Evolutionary conservation across 345 rosid genomes (phyloP).

Genomic region (Jatropha curcas): DNA sequence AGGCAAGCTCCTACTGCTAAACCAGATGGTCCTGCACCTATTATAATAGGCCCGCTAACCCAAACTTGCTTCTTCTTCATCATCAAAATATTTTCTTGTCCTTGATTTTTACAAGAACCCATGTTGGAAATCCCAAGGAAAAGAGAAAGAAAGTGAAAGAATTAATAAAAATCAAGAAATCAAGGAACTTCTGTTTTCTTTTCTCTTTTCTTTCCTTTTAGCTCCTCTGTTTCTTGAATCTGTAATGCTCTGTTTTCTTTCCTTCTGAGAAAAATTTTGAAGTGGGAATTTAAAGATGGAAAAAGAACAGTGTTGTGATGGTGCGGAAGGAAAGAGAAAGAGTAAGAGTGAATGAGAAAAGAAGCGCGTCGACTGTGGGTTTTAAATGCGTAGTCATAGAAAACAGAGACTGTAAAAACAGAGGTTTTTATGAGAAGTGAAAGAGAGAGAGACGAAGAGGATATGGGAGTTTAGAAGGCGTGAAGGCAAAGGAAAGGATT

Average conservation of each 20-base stretch:
- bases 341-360: neutral
- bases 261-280: neutral
- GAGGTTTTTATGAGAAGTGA: conserved; percentile 23
- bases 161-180: neutral
- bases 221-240: conserved; percentile 25
- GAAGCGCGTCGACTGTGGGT: neutral
- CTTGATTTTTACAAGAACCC: conserved; percentile 42
- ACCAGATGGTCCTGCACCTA: conserved; percentile 99
- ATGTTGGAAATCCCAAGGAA: conserved; percentile 37
- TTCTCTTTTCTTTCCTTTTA: conserved; percentile 6
- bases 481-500: conserved; percentile 37
- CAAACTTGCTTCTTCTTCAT: conserved; percentile 17
- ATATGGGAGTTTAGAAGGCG: conserved; percentile 21
- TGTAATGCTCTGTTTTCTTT: conserved; percentile 25
- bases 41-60: conserved; percentile 67
- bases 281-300: conserved; percentile 22
- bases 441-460: conserved; percentile 2
- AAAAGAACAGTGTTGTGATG: neutral
- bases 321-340: neutral
- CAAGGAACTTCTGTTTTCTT: conserved; percentile 6
- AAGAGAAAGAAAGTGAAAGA: neutral
- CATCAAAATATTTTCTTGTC: neutral
- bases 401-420: conserved; percentile 1
- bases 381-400: conserved; percentile 20
- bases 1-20: conserved; percentile 79